phyloP scores from a whole-genome alignment of 2,329 filamentous ascomycete genomes.

The Mariannaea sp. region DNA sequence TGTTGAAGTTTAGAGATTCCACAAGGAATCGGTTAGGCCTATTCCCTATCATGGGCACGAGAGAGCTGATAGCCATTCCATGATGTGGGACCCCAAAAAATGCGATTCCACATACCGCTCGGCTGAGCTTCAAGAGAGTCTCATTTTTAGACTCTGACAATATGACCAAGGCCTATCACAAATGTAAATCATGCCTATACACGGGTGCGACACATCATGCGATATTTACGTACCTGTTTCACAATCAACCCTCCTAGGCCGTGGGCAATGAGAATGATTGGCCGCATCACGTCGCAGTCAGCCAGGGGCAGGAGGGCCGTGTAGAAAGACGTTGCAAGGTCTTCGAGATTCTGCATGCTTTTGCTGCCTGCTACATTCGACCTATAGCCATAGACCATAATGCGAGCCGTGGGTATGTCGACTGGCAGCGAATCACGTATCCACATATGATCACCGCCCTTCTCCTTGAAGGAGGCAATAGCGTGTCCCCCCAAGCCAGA shows the following conservation, averaged over 20 bases:
- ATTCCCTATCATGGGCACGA: conserved; percentile 18
- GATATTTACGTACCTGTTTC: neutral
- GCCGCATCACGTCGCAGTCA: neutral
- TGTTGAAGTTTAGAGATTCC: conserved; percentile 7
- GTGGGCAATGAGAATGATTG: neutral
- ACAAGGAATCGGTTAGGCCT: conserved; percentile 16
- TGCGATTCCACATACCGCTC: conserved; percentile 9
- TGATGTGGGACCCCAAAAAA: conserved; percentile 22
- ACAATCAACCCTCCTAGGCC: neutral
- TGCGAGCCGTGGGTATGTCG: conserved; percentile 28
- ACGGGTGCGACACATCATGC: neutral
- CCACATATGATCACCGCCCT: conserved; percentile 37
- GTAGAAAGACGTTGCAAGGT: conserved; percentile 12
- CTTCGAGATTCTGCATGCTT: conserved; percentile 21
- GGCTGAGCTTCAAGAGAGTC: neutral
- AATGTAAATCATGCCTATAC: neutral
- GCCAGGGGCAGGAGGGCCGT: neutral
- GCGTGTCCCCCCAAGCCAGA: conserved; percentile 35
- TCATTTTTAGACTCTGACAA: conserved; percentile 8
- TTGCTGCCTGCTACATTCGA: conserved; percentile 3
- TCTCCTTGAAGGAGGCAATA: conserved; percentile 40
- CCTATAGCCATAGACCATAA: conserved; percentile 39
- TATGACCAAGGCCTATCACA: conserved; percentile 2
- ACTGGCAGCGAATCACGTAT: conserved; percentile 35
- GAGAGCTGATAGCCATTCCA: conserved; percentile 16